phyloP scores from a whole-genome alignment of 306 rosid species.

The Prosopis cineraria region DNA sequence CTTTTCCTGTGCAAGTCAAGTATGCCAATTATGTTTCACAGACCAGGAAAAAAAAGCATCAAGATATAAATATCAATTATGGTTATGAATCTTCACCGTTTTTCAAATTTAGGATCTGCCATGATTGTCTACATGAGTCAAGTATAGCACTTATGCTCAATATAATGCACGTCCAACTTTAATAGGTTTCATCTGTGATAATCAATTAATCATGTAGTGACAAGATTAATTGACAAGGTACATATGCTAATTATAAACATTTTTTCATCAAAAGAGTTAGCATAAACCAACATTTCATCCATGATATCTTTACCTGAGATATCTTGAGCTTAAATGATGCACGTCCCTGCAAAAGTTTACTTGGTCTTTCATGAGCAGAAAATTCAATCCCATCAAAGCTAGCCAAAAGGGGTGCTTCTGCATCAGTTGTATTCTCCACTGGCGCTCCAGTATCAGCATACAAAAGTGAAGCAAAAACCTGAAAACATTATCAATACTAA shows the following conservation, averaged over 20 bases:
- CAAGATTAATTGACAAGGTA: conserved; percentile 2
- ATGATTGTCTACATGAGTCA: neutral
- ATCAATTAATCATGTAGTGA: neutral
- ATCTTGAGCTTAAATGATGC: conserved; percentile 95
- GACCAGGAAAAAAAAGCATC: neutral
- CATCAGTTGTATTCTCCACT: conserved; percentile 79
- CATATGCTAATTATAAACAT: neutral
- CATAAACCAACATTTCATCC: conserved; percentile 20
- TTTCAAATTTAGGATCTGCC: neutral
- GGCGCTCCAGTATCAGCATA: conserved; percentile 69
- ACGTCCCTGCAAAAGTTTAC: conserved; percentile 75
- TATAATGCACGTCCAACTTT: conserved; percentile 18
- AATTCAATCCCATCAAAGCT: conserved; percentile 82
- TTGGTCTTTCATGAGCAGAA: conserved; percentile 68
- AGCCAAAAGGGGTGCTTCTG: conserved; percentile 85
- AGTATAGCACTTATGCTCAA: neutral
- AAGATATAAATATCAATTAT: neutral
- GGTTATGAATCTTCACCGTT: neutral
- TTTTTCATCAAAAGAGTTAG: no score
- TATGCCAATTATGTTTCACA: neutral
- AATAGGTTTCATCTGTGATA: neutral
- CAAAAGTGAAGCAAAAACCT: conserved; percentile 87
- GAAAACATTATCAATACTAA: conserved; percentile 32
- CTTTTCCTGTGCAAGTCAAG: neutral
- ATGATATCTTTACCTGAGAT: conserved; percentile 73